Evolutionary conservation across 495 filamentous ascomycete genomes (phyloP), one percentile per base, ranked within the genome.

Genomic region (Elaphomyces granulatus): DNA sequence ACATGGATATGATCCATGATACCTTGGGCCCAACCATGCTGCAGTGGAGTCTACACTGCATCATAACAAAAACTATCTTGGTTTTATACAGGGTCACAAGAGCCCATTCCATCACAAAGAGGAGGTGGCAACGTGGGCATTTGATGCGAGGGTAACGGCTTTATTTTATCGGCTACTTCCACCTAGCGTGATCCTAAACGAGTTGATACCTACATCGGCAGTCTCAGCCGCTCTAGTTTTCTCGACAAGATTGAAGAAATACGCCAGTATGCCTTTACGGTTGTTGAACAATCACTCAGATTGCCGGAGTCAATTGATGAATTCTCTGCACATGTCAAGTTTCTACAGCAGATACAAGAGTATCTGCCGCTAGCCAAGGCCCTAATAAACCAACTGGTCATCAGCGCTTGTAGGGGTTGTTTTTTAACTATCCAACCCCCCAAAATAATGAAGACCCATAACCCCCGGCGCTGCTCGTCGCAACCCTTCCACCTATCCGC

Each of bases 41-140:
- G 20, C 32, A 37, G 34, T 31, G 46, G 50, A 45, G 44, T 41
- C 42, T 20, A 47, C 41, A 38, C 41, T 45, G 30, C 20, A 33
- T 36, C 45, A 40, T 41, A 47, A 44, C 30, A 44, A 28, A n/a
- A 38, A 38, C 15, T 38, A 38, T 28, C 36, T 41, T 19, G 44
- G 44, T 15, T 32, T 14, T 36, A 36, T 37, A 40, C 39, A 42
- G 38, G 36, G 18, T 2, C 36, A 38, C 21, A 38, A 19, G 9
- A 26, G 21, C 16, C 36, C 44, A 20, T 46, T 46, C 32, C 44
- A 42, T 12, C 20, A 44, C 32, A 14, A 30, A 17, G 42, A 45
- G 26, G 39, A 43, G 31, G 31, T 46, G 8, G 38, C 40, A 14
- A 41, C 37, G 26, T 39, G 37, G 17, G 23, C 28, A 35, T 42